Base-by-base conservation (phyloP, 805 yeast genomes). In the Teunomyces stri region DNA sequence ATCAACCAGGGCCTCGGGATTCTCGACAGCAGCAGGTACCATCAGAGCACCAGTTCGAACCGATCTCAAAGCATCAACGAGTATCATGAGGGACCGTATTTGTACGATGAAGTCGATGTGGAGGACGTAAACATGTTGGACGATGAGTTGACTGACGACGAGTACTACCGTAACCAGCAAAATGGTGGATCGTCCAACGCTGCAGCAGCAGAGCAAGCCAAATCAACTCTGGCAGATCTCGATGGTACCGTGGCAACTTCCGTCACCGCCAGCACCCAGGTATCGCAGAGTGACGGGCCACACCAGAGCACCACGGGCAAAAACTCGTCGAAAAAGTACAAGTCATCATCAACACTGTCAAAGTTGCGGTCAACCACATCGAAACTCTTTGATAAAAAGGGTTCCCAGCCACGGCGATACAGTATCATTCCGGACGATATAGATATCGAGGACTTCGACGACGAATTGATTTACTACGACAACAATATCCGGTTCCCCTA, bases 401-500 rank as follows among this genome's bases (percentile, higher is more conserved):
- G 89, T 1, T 80, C 85, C 0, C 86, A 83, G 41, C 81, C 89
- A 5, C 73, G 91, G 57, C 69, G 90, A 29, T 85, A 86, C 57
- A 83, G 90, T 16, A 87, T 86, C 16, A 78, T 82, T 2, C 86
- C 86, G 0, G 85, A 82, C 57, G 82, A 82, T 59, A 74, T 72
- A 15, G 81, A 75, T 51, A 73, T 74, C 37, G 85, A 79, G 47
- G 80, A 73, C 45, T 73, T 74, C 49, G 84, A 78, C 51, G 84
- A 77, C 51, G 84, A 80, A 43, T 56, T 73, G 46, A 73, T 73
- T 28, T 73, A 73, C 52, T 73, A 73, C 51, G 77, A 73, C 50
- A 70, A 70, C 51, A 65, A 65, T 47, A 62, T 68, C 20, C 53
- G 72, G 39, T 70, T 70, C 42, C 76, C 76, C 5, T 62, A 70